phyloP scores from a whole-genome alignment of 352 stramenopile species.

The Chrysophaeum taylorii region DNA sequence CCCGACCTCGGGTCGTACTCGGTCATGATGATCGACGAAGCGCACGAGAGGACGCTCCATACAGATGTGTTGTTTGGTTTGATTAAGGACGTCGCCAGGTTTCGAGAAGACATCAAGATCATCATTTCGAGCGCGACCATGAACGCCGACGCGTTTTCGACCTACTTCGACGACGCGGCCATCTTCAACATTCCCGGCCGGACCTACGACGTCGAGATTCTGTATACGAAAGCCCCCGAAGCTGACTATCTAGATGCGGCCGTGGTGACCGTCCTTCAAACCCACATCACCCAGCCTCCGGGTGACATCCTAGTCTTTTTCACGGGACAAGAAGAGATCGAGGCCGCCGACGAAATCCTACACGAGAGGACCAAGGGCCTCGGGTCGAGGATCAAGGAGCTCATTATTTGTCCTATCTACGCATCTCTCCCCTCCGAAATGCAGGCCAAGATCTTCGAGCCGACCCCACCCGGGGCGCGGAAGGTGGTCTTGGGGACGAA shows the following conservation, averaged over 20 bases:
- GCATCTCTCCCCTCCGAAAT: conserved; percentile 91
- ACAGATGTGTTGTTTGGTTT: conserved; percentile 98
- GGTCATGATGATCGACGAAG: conserved; percentile 97
- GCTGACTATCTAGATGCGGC: conserved; percentile 97
- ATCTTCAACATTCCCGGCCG: conserved; percentile 97
- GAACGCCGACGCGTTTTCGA: conserved; percentile 96
- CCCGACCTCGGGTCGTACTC: conserved; percentile 88
- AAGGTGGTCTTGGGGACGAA: conserved; percentile 99
- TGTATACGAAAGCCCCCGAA: conserved; percentile 95
- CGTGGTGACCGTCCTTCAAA: conserved; percentile 94
- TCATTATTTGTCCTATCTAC: conserved; percentile 98
- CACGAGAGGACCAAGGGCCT: conserved; percentile 76
- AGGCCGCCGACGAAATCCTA: conserved; percentile 89
- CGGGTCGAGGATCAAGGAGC: conserved; percentile 89
- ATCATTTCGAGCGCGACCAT: conserved; percentile 92
- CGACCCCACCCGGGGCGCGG: conserved; percentile 79
- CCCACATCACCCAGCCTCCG: conserved; percentile 92
- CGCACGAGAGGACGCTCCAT: conserved; percentile 93
- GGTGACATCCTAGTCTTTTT: conserved; percentile 99
- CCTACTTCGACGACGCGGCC: conserved; percentile 95
- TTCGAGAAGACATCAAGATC: conserved; percentile 91
- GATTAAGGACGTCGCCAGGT: conserved; percentile 93
- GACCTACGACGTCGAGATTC: conserved; percentile 75
- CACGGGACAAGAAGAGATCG: conserved; percentile 99
- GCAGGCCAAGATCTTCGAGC: conserved; percentile 98